Percentiles rank a stretch among this genome's conserved stretches.
These are phyloP conservation scores for Suillus luteus DNA, from an alignment of 768 basidiomycete genomes.

Conservation along the genomic window DNA sequence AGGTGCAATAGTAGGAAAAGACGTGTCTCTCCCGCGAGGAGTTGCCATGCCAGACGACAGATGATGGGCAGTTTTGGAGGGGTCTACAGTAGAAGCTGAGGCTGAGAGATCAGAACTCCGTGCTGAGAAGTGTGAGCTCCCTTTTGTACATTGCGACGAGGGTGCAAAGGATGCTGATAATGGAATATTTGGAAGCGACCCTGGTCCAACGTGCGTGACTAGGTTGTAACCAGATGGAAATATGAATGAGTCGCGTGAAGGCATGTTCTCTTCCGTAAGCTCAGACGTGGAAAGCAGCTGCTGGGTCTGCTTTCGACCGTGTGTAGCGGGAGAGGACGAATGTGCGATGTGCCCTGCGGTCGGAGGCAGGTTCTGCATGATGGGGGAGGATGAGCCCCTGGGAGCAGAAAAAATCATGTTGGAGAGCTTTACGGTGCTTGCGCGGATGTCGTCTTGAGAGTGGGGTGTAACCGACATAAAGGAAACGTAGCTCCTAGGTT, in stretches of 20 bases:
- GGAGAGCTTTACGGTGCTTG: slow-evolving; percentile 67
- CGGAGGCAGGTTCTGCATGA: not conserved
- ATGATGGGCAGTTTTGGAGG: slow-evolving; percentile 18
- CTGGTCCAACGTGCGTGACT: slow-evolving; percentile 6
- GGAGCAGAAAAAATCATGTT: slow-evolving; percentile 43
- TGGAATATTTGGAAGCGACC: slow-evolving; percentile 11
- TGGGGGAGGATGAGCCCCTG: slow-evolving; percentile 7
- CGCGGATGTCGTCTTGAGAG: slow-evolving; percentile 65
- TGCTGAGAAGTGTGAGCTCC: slow-evolving; percentile 27
- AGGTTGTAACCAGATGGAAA: slow-evolving; percentile 37
- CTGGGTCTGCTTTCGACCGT: not conserved
- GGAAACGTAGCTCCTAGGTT: slow-evolving; percentile 50
- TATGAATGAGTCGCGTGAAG: slow-evolving; percentile 39
- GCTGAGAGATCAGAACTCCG: slow-evolving; percentile 26
- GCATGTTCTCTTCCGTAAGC: slow-evolving; percentile 5
- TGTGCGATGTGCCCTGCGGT: not conserved
- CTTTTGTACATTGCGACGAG: slow-evolving; percentile 25
- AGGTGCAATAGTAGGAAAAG: slow-evolving; percentile 22
- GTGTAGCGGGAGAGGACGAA: not conserved
- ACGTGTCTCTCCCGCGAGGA: slow-evolving; percentile 27
- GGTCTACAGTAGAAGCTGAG: slow-evolving; percentile 33
- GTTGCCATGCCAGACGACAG: slow-evolving; percentile 14
- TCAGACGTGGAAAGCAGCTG: not conserved
- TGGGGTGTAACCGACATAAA: slow-evolving; percentile 39
- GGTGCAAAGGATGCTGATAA: slow-evolving; percentile 27